phyloP scores from a whole-genome alignment of 495 filamentous ascomycete species.

The Penicillium paradoxum region DNA sequence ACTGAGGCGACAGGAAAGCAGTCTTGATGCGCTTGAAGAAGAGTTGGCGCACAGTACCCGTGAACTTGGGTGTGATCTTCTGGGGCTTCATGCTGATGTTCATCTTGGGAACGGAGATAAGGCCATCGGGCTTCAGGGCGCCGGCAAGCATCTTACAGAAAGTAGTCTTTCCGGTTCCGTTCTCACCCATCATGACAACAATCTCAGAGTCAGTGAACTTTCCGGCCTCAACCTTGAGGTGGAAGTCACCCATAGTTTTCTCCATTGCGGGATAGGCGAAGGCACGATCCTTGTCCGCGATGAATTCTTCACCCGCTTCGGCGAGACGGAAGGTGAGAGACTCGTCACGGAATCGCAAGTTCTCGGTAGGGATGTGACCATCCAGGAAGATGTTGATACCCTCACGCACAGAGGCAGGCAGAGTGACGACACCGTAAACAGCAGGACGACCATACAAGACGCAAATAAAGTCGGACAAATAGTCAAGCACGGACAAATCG shows the following conservation, averaged over 20 bases:
- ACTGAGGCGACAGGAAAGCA: conserved; percentile 91
- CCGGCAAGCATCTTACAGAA: conserved; percentile 96
- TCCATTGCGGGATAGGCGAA: conserved; percentile 88
- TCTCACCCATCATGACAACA: conserved; percentile 99
- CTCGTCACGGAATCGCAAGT: conserved; percentile 96
- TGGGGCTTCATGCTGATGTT: conserved; percentile 99
- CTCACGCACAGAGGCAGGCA: conserved; percentile 93
- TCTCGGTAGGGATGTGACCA: conserved; percentile 96
- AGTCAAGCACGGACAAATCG: conserved; percentile 96
- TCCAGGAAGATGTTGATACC: conserved; percentile 99
- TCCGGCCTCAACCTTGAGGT: conserved; percentile 73
- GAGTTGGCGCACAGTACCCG: conserved; percentile 88
- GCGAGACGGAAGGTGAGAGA: conserved; percentile 93
- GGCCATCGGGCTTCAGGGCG: conserved; percentile 80
- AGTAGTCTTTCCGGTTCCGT: conserved; percentile 92
- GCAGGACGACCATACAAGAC: conserved; percentile 93
- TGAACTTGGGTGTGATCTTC: conserved; percentile 97
- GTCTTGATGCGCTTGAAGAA: conserved; percentile 98
- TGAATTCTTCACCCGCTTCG: conserved; percentile 86
- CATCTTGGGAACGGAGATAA: conserved; percentile 76
- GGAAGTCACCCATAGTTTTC: conserved; percentile 89
- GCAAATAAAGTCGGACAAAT: conserved; percentile 97
- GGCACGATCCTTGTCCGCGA: conserved; percentile 75
- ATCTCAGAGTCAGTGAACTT: conserved; percentile 97
- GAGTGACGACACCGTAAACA: conserved; percentile 96